Evolutionary conservation across 1,284 basidiomycete genomes (phyloP).

Genomic region (Pisolithus thermaeus): DNA sequence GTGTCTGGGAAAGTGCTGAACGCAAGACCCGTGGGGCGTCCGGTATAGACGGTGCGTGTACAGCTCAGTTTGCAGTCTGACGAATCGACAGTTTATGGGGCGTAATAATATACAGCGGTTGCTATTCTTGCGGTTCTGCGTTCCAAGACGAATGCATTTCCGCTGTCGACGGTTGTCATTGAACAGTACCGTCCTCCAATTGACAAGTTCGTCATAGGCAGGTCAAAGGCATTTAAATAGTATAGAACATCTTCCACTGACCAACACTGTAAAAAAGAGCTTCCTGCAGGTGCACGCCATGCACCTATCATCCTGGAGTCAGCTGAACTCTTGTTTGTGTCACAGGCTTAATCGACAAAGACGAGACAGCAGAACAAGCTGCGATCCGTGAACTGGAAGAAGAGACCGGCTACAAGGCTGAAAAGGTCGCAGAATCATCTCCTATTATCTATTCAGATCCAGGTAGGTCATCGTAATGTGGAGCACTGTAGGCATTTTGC

Average conservation of each 20-base stretch:
- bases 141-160: constrained; percentile 64
- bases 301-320: neutral
- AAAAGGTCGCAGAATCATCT: constrained; percentile 58
- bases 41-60: constrained; percentile 69
- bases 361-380: constrained; percentile 67
- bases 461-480: constrained; percentile 30
- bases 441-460: constrained; percentile 72
- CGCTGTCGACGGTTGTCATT: constrained; percentile 72
- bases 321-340: neutral
- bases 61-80: neutral
- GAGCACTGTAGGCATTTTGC: neutral
- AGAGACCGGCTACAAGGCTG: constrained; percentile 81
- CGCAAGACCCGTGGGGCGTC: constrained; percentile 68
- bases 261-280: constrained; percentile 42
- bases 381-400: constrained; percentile 86
- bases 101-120: constrained; percentile 54
- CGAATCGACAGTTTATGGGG: neutral
- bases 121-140: constrained; percentile 77
- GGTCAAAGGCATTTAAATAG: constrained; percentile 7
- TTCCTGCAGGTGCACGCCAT: constrained; percentile 62
- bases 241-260: neutral
- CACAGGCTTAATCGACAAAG: constrained; percentile 74
- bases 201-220: constrained; percentile 69
- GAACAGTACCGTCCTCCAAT: constrained; percentile 87
- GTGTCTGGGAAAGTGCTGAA: constrained; percentile 83